Base-by-base conservation (phyloP, 176 grass and related monocot species). In the Musa itinerans region DNA sequence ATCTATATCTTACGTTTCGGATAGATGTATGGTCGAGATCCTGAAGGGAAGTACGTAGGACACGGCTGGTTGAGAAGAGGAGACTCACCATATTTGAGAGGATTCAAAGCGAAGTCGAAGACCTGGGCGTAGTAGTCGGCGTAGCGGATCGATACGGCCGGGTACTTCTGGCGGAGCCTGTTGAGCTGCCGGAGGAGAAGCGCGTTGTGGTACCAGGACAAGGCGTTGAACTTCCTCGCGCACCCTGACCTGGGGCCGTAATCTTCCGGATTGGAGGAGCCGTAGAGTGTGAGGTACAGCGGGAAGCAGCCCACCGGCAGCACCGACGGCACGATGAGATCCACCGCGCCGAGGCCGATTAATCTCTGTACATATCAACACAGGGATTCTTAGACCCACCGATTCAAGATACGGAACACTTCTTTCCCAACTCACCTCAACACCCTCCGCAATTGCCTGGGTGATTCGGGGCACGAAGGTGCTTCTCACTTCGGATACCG, bases 261-360 rank as follows among this genome's bases (percentile, higher is more conserved):
- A 64, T 92, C 84, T 61, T 0, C 71, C 80, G 15, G 26, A 78
- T 17, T 75, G 27, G 78, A 81, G 65, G 77, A 85, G 50, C 72
- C 71, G 75, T 78, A 88, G 56, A 92, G 14, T 57, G 78, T 77
- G 13, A 86, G 78, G 86, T 92, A 92, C 73, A 92, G 80, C 12
- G 89, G 89, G 83, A 92, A 92, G 78, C 89, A 92, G 0, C 89
- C 86, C 68, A 88, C 85, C 26, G 89, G 89, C 10, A 92, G 83
- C 58, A 92, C 89, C 0, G 83, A 83, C 0, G 89, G 86, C 5
- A 92, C 83, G 0, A 86, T 83, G 50, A 92, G 9, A 81, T 92
- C 89, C 2, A 55, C 70, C 0, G 89, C 89, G 0, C 89, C 89
- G 69, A 92, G 49, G n/a, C 81, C 86, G 1, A 92, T 59, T n/a